Evolutionary conservation across 352 stramenopile genomes (phyloP).

Genomic region (Pythium dissimile): DNA sequence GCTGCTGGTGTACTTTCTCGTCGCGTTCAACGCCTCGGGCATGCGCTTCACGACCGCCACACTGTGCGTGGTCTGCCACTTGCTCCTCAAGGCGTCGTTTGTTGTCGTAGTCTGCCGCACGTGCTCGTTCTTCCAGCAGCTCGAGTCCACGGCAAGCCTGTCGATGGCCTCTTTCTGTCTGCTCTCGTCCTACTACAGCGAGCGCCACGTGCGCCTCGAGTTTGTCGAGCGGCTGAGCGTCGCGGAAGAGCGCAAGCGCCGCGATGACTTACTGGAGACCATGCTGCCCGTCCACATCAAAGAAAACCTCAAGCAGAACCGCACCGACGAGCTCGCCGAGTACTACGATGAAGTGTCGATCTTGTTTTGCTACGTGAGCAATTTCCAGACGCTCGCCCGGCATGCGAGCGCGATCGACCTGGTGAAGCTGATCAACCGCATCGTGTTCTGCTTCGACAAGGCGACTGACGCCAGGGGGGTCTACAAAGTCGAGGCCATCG

Average conservation of each 20-base stretch:
- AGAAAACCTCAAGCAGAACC: conserved; percentile 69
- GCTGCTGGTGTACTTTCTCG: conserved; percentile 48
- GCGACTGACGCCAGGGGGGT: conserved; percentile 64
- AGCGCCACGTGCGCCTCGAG: conserved; percentile 57
- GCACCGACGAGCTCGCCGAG: conserved; percentile 57
- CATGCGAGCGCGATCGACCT: conserved; percentile 70
- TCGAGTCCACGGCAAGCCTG: conserved; percentile 48
- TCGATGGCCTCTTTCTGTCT: conserved; percentile 64
- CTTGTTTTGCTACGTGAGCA: conserved; percentile 79
- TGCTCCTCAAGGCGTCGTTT: conserved; percentile 44
- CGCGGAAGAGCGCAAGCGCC: conserved; percentile 62
- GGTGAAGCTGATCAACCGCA: conserved; percentile 83
- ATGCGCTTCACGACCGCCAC: conserved; percentile 68
- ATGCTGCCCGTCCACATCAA: conserved; percentile 79
- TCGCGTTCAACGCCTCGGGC: conserved; percentile 60
- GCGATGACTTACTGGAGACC: conserved; percentile 66
- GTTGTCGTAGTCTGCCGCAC: conserved; percentile 46
- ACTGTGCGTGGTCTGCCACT: conserved; percentile 41
- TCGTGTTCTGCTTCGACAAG: conserved; percentile 84
- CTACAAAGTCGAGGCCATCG: conserved; percentile 88
- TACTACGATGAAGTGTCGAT: conserved; percentile 82
- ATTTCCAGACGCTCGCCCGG: conserved; percentile 70
- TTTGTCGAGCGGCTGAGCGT: conserved; percentile 62
- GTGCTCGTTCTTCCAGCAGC: conserved; percentile 41
- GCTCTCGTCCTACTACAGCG: conserved; percentile 62